Evolutionary conservation across 2,329 filamentous ascomycete genomes (phyloP).

Genomic region (Davidsoniella virescens): DNA sequence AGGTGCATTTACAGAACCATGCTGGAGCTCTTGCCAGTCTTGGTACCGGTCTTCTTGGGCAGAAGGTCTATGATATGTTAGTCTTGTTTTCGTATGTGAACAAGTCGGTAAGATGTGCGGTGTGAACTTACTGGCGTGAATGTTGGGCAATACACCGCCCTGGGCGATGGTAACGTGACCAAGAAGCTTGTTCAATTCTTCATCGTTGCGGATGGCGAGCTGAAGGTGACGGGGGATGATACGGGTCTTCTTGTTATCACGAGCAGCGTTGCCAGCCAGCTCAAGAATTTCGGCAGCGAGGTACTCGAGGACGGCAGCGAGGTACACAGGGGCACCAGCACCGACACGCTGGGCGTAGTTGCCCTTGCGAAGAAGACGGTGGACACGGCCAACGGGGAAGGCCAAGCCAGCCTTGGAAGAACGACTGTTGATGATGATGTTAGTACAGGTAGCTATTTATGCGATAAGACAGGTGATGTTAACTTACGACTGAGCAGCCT

Average conservation of each 20-base stretch:
- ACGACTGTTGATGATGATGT: slow-evolving; percentile 47
- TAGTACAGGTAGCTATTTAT: not conserved
- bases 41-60: slow-evolving; percentile 92
- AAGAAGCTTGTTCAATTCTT: slow-evolving; percentile 98
- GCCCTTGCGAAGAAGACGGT: slow-evolving; percentile 96
- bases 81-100: too few species aligned
- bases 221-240: slow-evolving; percentile 98
- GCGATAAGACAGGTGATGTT: not conserved
- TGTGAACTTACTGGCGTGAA: slow-evolving; percentile 73
- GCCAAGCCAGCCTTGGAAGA: slow-evolving; percentile 98
- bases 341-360: slow-evolving; percentile 99
- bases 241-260: slow-evolving; percentile 99
- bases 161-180: slow-evolving; percentile 94
- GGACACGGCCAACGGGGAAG: slow-evolving; percentile 97
- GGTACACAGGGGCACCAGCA: slow-evolving; percentile 97
- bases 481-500: slow-evolving; percentile 98
- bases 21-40: slow-evolving; percentile 81
- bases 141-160: slow-evolving; percentile 93
- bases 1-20: slow-evolving; percentile 67
- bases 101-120: slow-evolving; percentile 18
- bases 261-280: slow-evolving; percentile 93
- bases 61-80: slow-evolving; percentile 51
- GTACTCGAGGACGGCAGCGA: slow-evolving; percentile 95
- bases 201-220: slow-evolving; percentile 97
- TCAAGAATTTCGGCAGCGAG: slow-evolving; percentile 96